Base-by-base conservation (phyloP, 805 yeast species). In the Metschnikowia lunata region DNA sequence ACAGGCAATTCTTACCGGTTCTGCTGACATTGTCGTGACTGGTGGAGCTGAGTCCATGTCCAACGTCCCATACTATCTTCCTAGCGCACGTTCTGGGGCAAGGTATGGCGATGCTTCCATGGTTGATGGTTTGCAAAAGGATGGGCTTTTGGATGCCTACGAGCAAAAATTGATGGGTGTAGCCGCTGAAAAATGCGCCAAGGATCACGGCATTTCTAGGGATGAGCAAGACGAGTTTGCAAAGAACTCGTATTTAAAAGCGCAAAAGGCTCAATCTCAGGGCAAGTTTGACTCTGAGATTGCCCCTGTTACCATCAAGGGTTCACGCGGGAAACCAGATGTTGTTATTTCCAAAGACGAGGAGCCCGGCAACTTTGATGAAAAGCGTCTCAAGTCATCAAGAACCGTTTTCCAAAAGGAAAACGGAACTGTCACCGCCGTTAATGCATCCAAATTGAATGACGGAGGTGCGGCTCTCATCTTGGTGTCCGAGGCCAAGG, bases 1-100 rank as follows among this genome's bases (percentile, higher is more conserved):
- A 34, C 98, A 90, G 72, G 73, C 90, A 42, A 90, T 91, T 57
- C 67, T 85, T 61, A 78, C 93, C 53, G 97, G 98, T 43, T 74
- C 77, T 51, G 95, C 96, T 45, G 97, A 90, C 60, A 83, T 93
- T 48, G 93, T 93, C 37, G 85, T 93, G 54, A 95, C 93, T 30
- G 99, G 98, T 56, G 99, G 99, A 62, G 93, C 96, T 56, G 99
- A 93, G 72, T 85, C 96, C 46, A 91, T 93, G 99, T 75, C 96
- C 48, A 91, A 93, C 64, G 80, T 90, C 30, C 99, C 99, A 43
- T 91, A 90, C 76, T 91, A 91, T 64, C 61, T 88, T 45, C 93
- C 96, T 46, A 63, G 80, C 46, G 89, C 93, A 35, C 85, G 99
- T 72, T 60, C 73, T 37, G 98, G 98, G 56, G 82, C 88, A 57